A percentile compares a stretch with the other conserved stretches of the same genome.
These are phyloP conservation scores for Clarireedia paspali DNA, from an alignment of 2,329 filamentous ascomycete species.

Conservation along the genomic window DNA sequence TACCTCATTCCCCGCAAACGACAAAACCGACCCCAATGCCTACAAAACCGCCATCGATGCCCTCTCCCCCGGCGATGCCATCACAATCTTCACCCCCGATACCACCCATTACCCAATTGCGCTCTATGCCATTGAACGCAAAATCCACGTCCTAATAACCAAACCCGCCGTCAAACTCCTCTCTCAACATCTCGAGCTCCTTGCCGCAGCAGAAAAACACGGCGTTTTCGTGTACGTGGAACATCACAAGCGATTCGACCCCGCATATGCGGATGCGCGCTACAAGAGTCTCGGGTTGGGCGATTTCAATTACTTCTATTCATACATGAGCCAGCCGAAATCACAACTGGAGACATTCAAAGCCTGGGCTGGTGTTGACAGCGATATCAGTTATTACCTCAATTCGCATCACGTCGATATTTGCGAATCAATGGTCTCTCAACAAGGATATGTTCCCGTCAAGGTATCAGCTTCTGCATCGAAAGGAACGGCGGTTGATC, in stretches of 20 bases:
- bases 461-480: slow-evolving; percentile 72
- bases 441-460: slow-evolving; percentile 63
- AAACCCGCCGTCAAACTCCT: slow-evolving; percentile 88
- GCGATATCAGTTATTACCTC: slow-evolving; percentile 92
- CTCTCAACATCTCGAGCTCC: slow-evolving; percentile 67
- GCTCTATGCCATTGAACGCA: slow-evolving; percentile 80
- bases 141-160: slow-evolving; percentile 86
- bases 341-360: slow-evolving; percentile 28
- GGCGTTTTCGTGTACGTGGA: slow-evolving; percentile 88
- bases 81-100: slow-evolving; percentile 94
- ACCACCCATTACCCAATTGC: slow-evolving; percentile 90
- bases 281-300: slow-evolving; percentile 69
- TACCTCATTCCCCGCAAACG: slow-evolving; percentile 71
- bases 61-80: slow-evolving; percentile 73
- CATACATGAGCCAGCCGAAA: slow-evolving; percentile 46
- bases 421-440: slow-evolving; percentile 81
- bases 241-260: slow-evolving; percentile 95
- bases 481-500: slow-evolving; percentile 66
- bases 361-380: slow-evolving; percentile 65
- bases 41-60: slow-evolving; percentile 87
- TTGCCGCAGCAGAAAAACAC: slow-evolving; percentile 63
- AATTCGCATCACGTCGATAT: slow-evolving; percentile 94
- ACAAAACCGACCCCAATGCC: slow-evolving; percentile 64
- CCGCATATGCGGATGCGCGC: slow-evolving; percentile 82
- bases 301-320: slow-evolving; percentile 98